Conservation (phyloP, 2,329 filamentous ascomycete genomes). For the Pseudogymnoascus sp. region DNA sequence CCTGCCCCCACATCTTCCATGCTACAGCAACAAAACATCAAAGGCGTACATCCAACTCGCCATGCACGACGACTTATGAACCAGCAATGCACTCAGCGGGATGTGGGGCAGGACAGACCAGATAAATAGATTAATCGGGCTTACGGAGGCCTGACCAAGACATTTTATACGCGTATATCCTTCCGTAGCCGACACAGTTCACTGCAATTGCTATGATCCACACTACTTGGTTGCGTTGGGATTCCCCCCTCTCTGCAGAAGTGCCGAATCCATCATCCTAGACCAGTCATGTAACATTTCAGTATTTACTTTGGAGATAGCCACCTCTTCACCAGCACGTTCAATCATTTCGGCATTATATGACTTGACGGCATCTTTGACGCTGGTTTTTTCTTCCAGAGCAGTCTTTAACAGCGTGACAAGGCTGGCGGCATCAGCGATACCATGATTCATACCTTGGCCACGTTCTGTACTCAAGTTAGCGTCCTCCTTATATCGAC, state of each 20-base stretch:
- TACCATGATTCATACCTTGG: constrained; percentile 41
- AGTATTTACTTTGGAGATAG: constrained; percentile 36
- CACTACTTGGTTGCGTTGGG: neutral
- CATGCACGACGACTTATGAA: no score
- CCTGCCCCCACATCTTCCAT: no score
- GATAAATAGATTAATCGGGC: neutral
- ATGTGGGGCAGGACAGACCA: neutral
- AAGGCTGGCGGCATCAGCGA: constrained; percentile 31
- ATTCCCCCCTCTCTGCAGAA: constrained; percentile 20
- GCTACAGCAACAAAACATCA: no score
- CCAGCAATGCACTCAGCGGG: no score
- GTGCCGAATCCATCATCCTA: constrained; percentile 27
- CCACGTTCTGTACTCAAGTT: constrained; percentile 29
- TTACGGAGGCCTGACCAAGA: neutral
- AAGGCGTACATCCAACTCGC: no score
- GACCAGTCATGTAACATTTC: constrained; percentile 40
- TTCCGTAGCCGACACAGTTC: neutral
- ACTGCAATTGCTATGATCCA: neutral
- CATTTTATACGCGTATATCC: neutral
- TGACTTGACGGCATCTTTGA: constrained; percentile 27
- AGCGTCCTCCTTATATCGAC: neutral
- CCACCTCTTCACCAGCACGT: constrained; percentile 38
- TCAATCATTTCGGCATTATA: constrained; percentile 41
- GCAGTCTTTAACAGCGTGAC: constrained; percentile 17
- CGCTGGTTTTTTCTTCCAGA: constrained; percentile 14